Percentiles rank a stretch among this genome's conserved stretches.
Evolutionary conservation across 2,329 filamentous ascomycete species (phyloP).

Genomic region (Clarireedia homoeocarpa): DNA sequence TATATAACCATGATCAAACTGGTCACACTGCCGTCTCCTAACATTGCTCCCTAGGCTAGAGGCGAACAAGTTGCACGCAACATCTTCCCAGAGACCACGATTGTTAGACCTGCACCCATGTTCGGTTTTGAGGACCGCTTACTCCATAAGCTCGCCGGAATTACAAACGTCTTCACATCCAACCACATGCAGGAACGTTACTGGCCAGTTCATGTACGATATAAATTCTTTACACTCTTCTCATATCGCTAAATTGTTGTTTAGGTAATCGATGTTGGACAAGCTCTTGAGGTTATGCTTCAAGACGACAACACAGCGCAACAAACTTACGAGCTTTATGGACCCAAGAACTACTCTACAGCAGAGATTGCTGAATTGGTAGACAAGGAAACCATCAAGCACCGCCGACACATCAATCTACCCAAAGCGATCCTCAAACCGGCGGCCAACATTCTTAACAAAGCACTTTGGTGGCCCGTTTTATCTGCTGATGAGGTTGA

Average conservation of each 20-base stretch:
- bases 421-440: constrained; percentile 77
- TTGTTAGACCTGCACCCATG: constrained; percentile 86
- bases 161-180: constrained; percentile 75
- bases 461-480: constrained; percentile 80
- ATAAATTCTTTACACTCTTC: not conserved
- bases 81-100: constrained; percentile 94
- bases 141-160: constrained; percentile 73
- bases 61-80: constrained; percentile 77
- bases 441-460: constrained; percentile 66
- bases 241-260: constrained; percentile 6
- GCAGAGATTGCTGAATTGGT: constrained; percentile 80
- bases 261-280: constrained; percentile 80
- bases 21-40: not conserved
- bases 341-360: constrained; percentile 86
- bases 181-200: constrained; percentile 92
- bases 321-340: constrained; percentile 91
- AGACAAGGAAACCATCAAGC: constrained; percentile 86
- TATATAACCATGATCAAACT: not conserved
- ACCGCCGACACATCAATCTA: constrained; percentile 83
- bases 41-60: constrained; percentile 44
- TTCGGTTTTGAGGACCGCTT: constrained; percentile 95
- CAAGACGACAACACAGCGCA: constrained; percentile 85
- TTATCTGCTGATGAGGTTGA: constrained; percentile 80
- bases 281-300: constrained; percentile 81
- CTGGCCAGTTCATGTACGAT: constrained; percentile 75